Percentiles rank a stretch among this genome's conserved stretches.
phyloP scores from a whole-genome alignment of 805 yeast genomes.

The Alloascoidea hylecoeti region DNA sequence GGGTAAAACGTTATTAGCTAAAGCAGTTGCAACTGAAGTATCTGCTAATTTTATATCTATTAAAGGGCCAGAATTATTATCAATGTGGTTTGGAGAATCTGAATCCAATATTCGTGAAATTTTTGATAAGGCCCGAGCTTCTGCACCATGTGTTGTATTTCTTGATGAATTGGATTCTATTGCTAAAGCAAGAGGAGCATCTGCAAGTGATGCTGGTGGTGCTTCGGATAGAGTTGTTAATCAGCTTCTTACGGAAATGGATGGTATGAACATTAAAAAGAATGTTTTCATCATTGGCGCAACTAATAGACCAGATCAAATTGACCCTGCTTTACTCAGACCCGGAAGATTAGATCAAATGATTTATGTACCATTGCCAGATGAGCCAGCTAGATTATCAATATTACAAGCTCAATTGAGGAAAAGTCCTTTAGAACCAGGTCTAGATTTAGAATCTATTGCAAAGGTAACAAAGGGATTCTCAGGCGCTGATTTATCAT shows the following conservation, averaged over 20 bases:
- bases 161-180: constrained; percentile 96
- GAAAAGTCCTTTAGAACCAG: constrained; percentile 97
- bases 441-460: constrained; percentile 74
- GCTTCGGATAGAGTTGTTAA: constrained; percentile 94
- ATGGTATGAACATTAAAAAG: constrained; percentile 99
- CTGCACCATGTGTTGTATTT: constrained; percentile 98
- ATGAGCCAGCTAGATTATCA: constrained; percentile 84
- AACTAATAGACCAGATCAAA: constrained; percentile 98
- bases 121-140: constrained; percentile 96
- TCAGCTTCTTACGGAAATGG: constrained; percentile 96
- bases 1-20: constrained; percentile 95
- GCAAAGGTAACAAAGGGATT: constrained; percentile 94
- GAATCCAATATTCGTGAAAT: constrained; percentile 96
- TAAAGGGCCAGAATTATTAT: constrained; percentile 90
- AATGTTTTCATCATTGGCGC: constrained; percentile 98
- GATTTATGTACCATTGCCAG: constrained; percentile 97
- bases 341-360: constrained; percentile 98
- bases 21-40: constrained; percentile 98
- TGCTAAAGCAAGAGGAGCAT: constrained; percentile 93
- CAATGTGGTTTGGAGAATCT: constrained; percentile 99
- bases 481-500: constrained; percentile 96
- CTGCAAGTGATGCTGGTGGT: constrained; percentile 88
- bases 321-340: constrained; percentile 95
- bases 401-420: constrained; percentile 92
- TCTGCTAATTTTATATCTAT: constrained; percentile 96